These are phyloP conservation scores for Cercospora brassicicola DNA, from an alignment of 2,329 filamentous ascomycete species.

Conservation along the genomic window DNA sequence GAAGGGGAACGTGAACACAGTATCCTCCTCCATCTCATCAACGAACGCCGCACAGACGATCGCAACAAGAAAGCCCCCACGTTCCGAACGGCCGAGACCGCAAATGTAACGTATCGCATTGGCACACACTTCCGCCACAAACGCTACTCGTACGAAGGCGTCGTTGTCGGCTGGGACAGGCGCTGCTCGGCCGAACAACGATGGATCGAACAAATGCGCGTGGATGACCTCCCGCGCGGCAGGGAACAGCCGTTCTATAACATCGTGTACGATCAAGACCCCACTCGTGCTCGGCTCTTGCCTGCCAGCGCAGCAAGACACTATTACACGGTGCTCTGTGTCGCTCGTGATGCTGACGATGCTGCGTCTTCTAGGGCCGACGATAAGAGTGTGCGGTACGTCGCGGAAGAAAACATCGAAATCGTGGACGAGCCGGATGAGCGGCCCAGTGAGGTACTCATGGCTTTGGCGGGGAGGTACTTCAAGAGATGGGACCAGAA, in stretches of 20 bases:
- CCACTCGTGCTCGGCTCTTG: neutral
- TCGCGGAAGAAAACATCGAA: constrained; percentile 78
- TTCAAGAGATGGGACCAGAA: constrained; percentile 81
- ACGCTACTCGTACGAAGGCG: constrained; percentile 74
- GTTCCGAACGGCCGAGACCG: constrained; percentile 6
- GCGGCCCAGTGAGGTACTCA: constrained; percentile 58
- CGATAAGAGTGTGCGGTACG: constrained; percentile 69
- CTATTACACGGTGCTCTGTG: constrained; percentile 86
- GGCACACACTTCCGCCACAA: constrained; percentile 84
- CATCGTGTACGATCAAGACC: constrained; percentile 67
- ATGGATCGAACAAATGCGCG: constrained; percentile 64
- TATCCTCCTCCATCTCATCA: constrained; percentile 55
- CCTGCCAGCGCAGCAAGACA: constrained; percentile 48
- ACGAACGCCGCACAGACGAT: constrained; percentile 58
- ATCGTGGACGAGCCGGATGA: constrained; percentile 49
- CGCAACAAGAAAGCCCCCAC: constrained; percentile 51
- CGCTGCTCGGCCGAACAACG: constrained; percentile 59
- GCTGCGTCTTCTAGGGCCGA: constrained; percentile 52
- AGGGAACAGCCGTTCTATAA: constrained; percentile 76
- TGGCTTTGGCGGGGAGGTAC: constrained; percentile 73
- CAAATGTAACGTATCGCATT: constrained; percentile 61
- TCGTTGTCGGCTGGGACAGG: constrained; percentile 84
- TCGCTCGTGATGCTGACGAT: constrained; percentile 31
- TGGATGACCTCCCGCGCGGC: constrained; percentile 61
- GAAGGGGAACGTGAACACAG: constrained; percentile 54